Evolutionary conservation across 257 asterid species (phyloP).

Genomic region (Mentha longifolia): DNA sequence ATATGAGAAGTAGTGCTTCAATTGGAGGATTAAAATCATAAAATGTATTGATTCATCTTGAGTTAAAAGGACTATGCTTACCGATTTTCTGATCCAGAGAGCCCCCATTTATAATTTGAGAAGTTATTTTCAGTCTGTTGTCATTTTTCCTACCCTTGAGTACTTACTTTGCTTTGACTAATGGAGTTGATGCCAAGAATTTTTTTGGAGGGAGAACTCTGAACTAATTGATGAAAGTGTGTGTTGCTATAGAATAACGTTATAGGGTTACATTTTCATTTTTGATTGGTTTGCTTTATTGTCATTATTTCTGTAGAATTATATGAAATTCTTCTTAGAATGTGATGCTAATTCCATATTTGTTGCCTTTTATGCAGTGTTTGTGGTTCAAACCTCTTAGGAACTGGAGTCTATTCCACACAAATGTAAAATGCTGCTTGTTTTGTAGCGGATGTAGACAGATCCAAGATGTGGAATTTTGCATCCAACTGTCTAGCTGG

Average conservation of each 20-base stretch:
- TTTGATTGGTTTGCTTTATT: background rate
- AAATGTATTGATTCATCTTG: background rate
- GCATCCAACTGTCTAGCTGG: constrained; percentile 81
- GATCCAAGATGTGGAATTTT: constrained; percentile 68
- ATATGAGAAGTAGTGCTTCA: background rate
- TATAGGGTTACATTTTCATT: background rate
- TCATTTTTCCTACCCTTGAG: background rate
- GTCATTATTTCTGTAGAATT: constrained; percentile 9
- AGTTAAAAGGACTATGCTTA: background rate
- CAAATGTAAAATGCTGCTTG: constrained; percentile 32
- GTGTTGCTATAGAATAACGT: too few relatives aligned
- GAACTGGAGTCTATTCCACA: constrained; percentile 26
- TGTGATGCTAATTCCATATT: background rate
- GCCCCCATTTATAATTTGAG: background rate
- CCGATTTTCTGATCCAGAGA: background rate
- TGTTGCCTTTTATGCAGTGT: constrained; percentile 10
- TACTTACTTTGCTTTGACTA: background rate
- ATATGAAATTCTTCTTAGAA: constrained; percentile 5
- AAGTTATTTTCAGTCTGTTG: constrained; percentile 18
- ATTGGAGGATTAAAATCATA: background rate
- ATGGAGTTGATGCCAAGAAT: constrained; percentile 1
- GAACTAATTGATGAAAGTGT: constrained; percentile 6
- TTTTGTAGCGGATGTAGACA: constrained; percentile 28
- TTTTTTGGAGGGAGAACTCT: background rate
- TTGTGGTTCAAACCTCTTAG: constrained; percentile 26